Base-by-base conservation (phyloP, 495 filamentous ascomycete genomes). In the Platismatia glauca region DNA sequence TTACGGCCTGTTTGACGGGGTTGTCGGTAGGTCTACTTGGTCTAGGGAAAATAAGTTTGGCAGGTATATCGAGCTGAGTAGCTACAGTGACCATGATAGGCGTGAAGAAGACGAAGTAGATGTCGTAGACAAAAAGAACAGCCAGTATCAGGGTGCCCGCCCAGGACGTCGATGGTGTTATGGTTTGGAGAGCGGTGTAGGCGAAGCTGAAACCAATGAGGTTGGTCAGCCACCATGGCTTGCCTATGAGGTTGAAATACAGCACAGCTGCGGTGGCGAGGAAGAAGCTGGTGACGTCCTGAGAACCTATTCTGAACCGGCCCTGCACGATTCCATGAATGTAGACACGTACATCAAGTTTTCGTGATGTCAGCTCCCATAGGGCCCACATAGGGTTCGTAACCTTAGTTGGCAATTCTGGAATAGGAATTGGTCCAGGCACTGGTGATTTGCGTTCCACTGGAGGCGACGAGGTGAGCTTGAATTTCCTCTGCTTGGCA, bases 71-170 rank as follows among this genome's bases (percentile, higher is more conserved):
- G 34, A 98, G 77, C 41, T 84, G 85, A 13, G 85, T 96, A 15
- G 94, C 94, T 33, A 98, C 94, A 0, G 92, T 93, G 15, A 97
- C 88, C 94, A 98, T 98, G 69, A 94, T 79, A 1, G 94, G 94
- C 0, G 94, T 98, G 72, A 89, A 98, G 71, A 97, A 98, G 59
- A 98, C 94, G 76, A 97, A 95, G 70, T 91, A 88, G 58, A 98
- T 93, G 67, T 98, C 94, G 68, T 98, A 98, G 68, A 93, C 80
- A 72, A 97, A 97, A 20, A 98, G 78, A 0, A 86, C 88, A 4
- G 72, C 76, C 0, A 97, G 77, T 37, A 98, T 85, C 33, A 90
- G 72, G 2, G 85, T 86, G 5, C 91, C 94, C 0, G 89, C 96
- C 62, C 78, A 76, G 69, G 96, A 96, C 0, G 89, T 95, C 0